Evolutionary conservation across 2,329 filamentous ascomycete species (phyloP).

Genomic region (Beauveria sp.): DNA sequence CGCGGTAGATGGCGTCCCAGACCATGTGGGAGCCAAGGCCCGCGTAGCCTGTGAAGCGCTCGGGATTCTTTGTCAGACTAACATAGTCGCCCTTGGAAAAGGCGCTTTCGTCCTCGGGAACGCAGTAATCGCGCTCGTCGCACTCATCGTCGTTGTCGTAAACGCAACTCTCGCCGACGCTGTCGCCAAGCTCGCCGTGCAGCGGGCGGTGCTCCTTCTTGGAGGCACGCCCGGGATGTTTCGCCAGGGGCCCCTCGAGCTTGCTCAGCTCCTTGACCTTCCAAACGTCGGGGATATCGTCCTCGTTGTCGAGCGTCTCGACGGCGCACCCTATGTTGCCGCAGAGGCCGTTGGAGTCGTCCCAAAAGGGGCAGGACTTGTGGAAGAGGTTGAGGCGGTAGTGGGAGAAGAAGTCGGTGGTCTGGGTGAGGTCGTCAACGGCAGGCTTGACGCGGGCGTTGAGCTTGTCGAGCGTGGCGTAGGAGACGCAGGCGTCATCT

Average conservation of each 20-base stretch:
- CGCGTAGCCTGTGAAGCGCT: slow-evolving; percentile 89
- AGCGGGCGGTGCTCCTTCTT: slow-evolving; percentile 70
- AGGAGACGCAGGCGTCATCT: slow-evolving; percentile 89
- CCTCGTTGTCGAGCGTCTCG: slow-evolving; percentile 88
- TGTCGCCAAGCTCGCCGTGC: slow-evolving; percentile 72
- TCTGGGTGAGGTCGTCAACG: slow-evolving; percentile 71
- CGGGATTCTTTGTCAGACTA: slow-evolving; percentile 84
- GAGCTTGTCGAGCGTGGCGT: slow-evolving; percentile 77
- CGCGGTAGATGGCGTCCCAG: slow-evolving; percentile 93
- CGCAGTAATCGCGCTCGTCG: slow-evolving; percentile 92
- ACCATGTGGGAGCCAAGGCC: slow-evolving; percentile 81
- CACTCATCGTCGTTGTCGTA: slow-evolving; percentile 97
- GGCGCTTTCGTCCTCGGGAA: slow-evolving; percentile 87
- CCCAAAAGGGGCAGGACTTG: slow-evolving; percentile 94
- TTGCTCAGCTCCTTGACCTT: slow-evolving; percentile 86
- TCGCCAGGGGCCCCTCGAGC: slow-evolving; percentile 82
- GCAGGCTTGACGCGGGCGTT: slow-evolving; percentile 71
- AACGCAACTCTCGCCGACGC: slow-evolving; percentile 91
- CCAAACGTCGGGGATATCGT: slow-evolving; percentile 89
- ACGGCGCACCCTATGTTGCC: slow-evolving; percentile 96
- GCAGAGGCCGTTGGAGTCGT: slow-evolving; percentile 86
- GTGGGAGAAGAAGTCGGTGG: slow-evolving; percentile 96
- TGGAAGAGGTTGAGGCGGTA: slow-evolving; percentile 93
- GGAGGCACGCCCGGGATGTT: slow-evolving; percentile 70
- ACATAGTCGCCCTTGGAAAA: slow-evolving; percentile 91